Percentiles rank a stretch among this genome's conserved stretches.
Evolutionary conservation across 345 rosid species (phyloP).

Genomic region (Eucalyptus sp.): DNA sequence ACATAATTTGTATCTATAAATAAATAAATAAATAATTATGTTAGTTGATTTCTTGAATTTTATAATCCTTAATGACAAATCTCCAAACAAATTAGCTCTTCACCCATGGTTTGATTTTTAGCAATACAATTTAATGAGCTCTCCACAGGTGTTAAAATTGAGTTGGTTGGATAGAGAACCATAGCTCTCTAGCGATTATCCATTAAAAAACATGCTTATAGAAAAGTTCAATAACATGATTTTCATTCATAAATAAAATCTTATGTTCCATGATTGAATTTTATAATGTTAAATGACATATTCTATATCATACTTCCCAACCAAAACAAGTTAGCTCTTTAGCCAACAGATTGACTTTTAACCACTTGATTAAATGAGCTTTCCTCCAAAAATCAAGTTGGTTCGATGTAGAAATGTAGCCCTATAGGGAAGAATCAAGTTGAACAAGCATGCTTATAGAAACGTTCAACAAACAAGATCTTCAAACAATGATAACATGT

Average conservation of each 20-base stretch:
- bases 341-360: too few species aligned
- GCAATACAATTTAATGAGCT: not conserved
- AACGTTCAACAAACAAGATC: not conserved
- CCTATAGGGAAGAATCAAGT: not conserved
- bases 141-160: not conserved
- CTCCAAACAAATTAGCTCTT: not conserved
- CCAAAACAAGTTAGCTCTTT: too few species aligned
- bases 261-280: not conserved
- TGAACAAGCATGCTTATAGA: not conserved
- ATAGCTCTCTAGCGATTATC: not conserved
- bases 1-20: not conserved
- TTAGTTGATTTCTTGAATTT: not conserved
- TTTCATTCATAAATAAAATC: not conserved
- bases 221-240: too few species aligned
- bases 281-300: not conserved
- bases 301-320: too few species aligned
- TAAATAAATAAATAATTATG: too few species aligned
- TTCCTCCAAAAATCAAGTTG: not conserved
- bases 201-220: not conserved
- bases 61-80: not conserved
- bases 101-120: not conserved
- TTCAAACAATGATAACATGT: not conserved
- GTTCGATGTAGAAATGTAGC: not conserved
- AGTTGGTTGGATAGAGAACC: not conserved
- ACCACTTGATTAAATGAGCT: too few species aligned